Evolutionary conservation across 2,329 filamentous ascomycete species (phyloP).

Genomic region (Seiridium unicorne): DNA sequence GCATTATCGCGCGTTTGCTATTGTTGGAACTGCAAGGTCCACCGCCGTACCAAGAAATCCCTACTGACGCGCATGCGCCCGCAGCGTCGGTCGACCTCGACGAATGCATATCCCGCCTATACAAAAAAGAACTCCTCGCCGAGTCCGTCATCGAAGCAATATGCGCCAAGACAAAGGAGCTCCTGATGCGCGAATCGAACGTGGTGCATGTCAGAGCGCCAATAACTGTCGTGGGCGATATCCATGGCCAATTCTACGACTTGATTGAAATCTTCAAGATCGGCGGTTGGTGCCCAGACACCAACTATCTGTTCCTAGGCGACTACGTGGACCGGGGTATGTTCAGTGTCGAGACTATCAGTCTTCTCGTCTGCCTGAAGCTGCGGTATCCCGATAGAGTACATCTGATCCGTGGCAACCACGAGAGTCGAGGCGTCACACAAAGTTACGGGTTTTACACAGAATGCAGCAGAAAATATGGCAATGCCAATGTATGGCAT

Average conservation of each 20-base stretch:
- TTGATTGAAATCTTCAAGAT: constrained; percentile 99
- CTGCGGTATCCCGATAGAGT: constrained; percentile 94
- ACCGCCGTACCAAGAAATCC: too few relatives aligned
- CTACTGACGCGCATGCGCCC: too few relatives aligned
- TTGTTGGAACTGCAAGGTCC: too few relatives aligned
- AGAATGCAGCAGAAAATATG: constrained; percentile 96
- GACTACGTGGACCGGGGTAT: constrained; percentile 98
- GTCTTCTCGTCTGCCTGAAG: constrained; percentile 94
- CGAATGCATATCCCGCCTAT: constrained; percentile 95
- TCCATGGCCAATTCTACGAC: constrained; percentile 98
- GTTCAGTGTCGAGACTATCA: constrained; percentile 98
- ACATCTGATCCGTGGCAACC: constrained; percentile 94
- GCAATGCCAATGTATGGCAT: constrained; percentile 98
- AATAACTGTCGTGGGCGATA: constrained; percentile 96
- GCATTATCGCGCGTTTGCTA: not conserved
- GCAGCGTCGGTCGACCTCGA: constrained; percentile 94
- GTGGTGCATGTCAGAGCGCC: constrained; percentile 95
- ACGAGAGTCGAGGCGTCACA: constrained; percentile 95
- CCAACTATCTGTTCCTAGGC: constrained; percentile 98
- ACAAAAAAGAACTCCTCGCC: constrained; percentile 94
- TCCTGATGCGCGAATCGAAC: constrained; percentile 99
- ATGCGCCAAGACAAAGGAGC: constrained; percentile 98
- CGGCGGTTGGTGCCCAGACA: constrained; percentile 94
- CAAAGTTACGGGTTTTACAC: constrained; percentile 99
- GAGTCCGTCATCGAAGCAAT: constrained; percentile 98